Percentiles rank a stretch among this genome's conserved stretches.
phyloP scores from a whole-genome alignment of 1,139 yeast genomes.

The Hansenula sp. region DNA sequence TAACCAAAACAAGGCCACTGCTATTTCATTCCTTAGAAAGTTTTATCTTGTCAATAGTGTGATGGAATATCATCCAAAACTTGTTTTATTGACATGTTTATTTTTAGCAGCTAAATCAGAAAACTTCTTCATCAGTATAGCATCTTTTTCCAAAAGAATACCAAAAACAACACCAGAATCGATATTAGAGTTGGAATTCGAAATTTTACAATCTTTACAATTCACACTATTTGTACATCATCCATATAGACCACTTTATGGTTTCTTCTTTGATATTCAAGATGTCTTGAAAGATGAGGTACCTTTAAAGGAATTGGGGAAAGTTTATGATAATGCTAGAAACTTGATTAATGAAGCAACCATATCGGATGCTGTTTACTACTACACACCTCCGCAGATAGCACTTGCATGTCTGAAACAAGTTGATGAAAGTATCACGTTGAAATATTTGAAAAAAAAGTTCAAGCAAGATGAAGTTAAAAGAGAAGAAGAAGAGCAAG shows the following conservation, averaged over 20 bases:
- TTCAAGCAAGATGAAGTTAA: conserved; percentile 24
- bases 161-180: conserved; percentile 62
- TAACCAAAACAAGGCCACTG: conserved; percentile 53
- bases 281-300: conserved; percentile 43
- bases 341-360: conserved; percentile 60
- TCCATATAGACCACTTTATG: conserved; percentile 84
- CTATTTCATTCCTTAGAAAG: conserved; percentile 75
- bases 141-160: conserved; percentile 69
- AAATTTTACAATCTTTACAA: conserved; percentile 64
- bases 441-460: conserved; percentile 61
- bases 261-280: conserved; percentile 88
- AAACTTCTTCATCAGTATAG: conserved; percentile 82
- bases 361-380: conserved; percentile 70
- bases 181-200: conserved; percentile 75
- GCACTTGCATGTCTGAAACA: conserved; percentile 82
- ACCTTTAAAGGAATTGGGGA: conserved; percentile 31
- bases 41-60: conserved; percentile 78
- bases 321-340: conserved; percentile 66
- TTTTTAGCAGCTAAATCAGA: conserved; percentile 93
- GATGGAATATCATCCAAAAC: conserved; percentile 85
- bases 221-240: conserved; percentile 86
- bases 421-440: conserved; percentile 60
- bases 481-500: conserved; percentile 6
- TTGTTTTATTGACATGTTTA: conserved; percentile 76
- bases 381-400: conserved; percentile 91